These are phyloP conservation scores for Neurospora hispaniola DNA, from an alignment of 495 filamentous ascomycete genomes.

Conservation along the genomic window DNA sequence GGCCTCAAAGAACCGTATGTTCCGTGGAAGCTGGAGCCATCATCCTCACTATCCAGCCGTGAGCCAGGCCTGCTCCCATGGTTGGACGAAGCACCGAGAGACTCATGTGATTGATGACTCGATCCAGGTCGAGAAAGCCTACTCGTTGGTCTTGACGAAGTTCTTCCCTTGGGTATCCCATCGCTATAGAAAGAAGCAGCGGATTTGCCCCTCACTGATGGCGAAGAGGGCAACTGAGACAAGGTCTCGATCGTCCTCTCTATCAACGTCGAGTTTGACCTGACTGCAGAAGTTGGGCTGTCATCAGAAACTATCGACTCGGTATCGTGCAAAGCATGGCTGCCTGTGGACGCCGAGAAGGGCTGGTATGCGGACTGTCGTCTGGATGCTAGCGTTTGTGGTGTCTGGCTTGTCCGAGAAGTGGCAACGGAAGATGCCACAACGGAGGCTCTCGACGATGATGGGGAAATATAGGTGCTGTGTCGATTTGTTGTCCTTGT, in stretches of 20 bases:
- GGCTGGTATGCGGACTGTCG: not conserved
- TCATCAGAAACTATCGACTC: not conserved
- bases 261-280: not conserved
- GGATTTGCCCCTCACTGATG: conserved; percentile 28
- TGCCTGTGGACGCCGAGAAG: not conserved
- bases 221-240: conserved; percentile 36
- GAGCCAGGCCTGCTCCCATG: conserved; percentile 31
- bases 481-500: not conserved
- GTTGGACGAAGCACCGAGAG: conserved; percentile 18
- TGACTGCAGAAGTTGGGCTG: not conserved
- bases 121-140: conserved; percentile 31
- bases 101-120: conserved; percentile 33
- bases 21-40: conserved; percentile 20
- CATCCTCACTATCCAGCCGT: conserved; percentile 25
- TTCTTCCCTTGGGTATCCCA: conserved; percentile 7
- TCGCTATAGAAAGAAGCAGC: conserved; percentile 27
- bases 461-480: not conserved
- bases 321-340: not conserved
- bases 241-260: conserved; percentile 41
- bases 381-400: not conserved
- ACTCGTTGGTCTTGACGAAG: conserved; percentile 28
- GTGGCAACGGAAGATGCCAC: not conserved
- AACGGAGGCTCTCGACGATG: not conserved
- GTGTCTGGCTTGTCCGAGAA: not conserved
- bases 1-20: conserved; percentile 22